Base-by-base conservation (phyloP, 495 filamentous ascomycete genomes). In the Aspergillus asperescens region DNA sequence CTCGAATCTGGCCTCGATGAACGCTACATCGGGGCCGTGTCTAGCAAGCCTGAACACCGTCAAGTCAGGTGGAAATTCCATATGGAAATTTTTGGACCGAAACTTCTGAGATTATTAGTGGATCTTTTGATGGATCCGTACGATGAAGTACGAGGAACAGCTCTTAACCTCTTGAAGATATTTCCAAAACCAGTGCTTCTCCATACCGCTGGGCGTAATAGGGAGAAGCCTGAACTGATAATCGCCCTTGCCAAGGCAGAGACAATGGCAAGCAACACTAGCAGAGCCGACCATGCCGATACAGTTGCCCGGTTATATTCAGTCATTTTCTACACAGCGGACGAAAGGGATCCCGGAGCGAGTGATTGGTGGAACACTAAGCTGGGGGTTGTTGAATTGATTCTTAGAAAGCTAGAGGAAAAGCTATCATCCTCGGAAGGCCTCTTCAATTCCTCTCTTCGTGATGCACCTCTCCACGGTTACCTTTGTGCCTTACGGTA, bases 41-140 rank as follows among this genome's bases (percentile, higher is more conserved):
- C 46, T 38, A 47, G 35, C 20, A 62, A 61, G 28, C 47, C 46
- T 1, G 58, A 57, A n/a, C 52, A 49, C 1, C 42, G 41, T 37
- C 50, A 74, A 19, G 52, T 68, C 1, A 66, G 66, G 27, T 84
- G 81, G 81, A 69, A 72, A n/a, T 62, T 74, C 27, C 66, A 76
- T 19, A 39, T 78, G n/a, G 72, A 75, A 2, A 75, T 90, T 41
- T 77, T 87, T 27, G 75, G 75, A n/a, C 65, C 58, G 0, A 58
- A 56, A 3, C 57, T 81, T 39, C 56, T 77, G 13, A 61, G 77
- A 27, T 58, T 84, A 16, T 69, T 96, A 7, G 60, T 90, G 4
- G 89, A 96, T 63, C 79, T 93, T 8, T 59, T 95, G 1, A 69
- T 93, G 39, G 86, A 97, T 61, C 88, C 92, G 0, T 98, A 92